Evolutionary conservation across 2,329 filamentous ascomycete genomes (phyloP).

Genomic region (Chaetothyriales sp.): DNA sequence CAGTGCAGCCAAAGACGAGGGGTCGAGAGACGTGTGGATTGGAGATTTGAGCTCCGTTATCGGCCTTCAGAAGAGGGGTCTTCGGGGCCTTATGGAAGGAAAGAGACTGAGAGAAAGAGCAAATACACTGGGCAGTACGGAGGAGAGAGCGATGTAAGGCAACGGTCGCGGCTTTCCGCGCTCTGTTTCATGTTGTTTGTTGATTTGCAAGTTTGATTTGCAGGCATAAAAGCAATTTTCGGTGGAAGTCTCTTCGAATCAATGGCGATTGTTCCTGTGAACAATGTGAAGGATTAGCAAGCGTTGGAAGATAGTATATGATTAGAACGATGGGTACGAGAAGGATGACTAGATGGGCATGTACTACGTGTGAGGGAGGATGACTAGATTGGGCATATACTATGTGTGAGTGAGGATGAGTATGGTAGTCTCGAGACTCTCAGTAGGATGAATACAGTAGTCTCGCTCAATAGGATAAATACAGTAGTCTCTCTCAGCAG

Average conservation of each 20-base stretch:
- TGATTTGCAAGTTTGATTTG: not conserved
- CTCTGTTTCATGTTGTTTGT: too few species aligned
- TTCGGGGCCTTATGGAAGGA: conserved; percentile 90
- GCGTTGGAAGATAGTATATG: not conserved
- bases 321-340: not conserved
- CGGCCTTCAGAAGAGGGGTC: conserved; percentile 81
- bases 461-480: too few species aligned
- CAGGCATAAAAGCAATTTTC: not conserved
- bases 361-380: not conserved
- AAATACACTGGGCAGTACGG: conserved; percentile 8
- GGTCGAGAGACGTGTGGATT: conserved; percentile 54
- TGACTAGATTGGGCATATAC: too few species aligned
- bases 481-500: too few species aligned
- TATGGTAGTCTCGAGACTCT: too few species aligned
- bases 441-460: too few species aligned
- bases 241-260: not conserved
- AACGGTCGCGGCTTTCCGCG: too few species aligned
- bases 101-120: conserved; percentile 58
- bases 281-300: not conserved
- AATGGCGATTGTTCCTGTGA: not conserved
- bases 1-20: conserved; percentile 1
- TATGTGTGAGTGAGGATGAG: too few species aligned
- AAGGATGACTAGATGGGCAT: not conserved
- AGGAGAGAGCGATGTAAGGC: not conserved
- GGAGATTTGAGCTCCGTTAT: conserved; percentile 70